Evolutionary conservation across 306 rosid genomes (phyloP).

Genomic region (Vachellia pachyceras): DNA sequence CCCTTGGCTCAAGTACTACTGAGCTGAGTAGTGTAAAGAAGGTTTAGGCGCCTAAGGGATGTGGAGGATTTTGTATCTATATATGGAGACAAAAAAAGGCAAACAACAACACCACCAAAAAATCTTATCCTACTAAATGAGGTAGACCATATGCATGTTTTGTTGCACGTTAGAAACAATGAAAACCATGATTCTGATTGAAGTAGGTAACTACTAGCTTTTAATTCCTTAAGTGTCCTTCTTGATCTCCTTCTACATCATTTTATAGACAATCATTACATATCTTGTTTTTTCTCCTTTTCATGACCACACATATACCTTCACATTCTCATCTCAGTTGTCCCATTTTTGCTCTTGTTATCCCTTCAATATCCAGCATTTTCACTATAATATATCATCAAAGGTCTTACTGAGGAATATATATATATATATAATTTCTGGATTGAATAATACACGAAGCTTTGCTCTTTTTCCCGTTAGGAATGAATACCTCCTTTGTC

Average conservation of each 20-base stretch:
- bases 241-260: background rate
- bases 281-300: background rate
- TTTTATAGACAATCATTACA: background rate
- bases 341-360: background rate
- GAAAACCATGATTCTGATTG: background rate
- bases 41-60: constrained; percentile 23
- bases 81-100: background rate
- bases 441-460: background rate
- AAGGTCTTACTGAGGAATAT: background rate
- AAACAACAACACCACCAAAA: background rate
- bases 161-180: background rate
- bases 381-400: background rate
- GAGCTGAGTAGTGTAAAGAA: constrained; percentile 7
- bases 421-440: background rate
- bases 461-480: background rate
- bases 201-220: background rate
- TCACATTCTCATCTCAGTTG: background rate
- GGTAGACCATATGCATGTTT: background rate
- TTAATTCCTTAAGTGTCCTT: background rate
- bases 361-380: background rate
- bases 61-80: constrained; percentile 15
- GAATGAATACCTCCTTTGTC: background rate
- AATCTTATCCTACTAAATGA: background rate
- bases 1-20: background rate
- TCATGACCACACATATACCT: background rate